Conservation (phyloP, 305 asterid species). For the Fraxinus platypoda region DNA sequence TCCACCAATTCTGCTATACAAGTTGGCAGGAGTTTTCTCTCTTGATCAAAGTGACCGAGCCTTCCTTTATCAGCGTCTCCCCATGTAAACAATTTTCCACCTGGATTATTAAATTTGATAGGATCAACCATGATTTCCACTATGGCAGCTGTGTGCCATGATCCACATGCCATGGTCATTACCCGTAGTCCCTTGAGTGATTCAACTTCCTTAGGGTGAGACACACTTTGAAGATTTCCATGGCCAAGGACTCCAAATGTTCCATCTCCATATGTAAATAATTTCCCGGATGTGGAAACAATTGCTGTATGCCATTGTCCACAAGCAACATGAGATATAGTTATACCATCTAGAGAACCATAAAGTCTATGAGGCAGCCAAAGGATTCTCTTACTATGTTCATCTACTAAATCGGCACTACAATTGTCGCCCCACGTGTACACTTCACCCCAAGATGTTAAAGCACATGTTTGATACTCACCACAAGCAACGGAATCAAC, state of each 20-base stretch:
- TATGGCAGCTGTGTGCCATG: conserved; percentile 57
- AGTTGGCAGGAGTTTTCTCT: conserved; percentile 37
- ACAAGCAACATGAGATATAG: conserved; percentile 38
- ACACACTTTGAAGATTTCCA: conserved; percentile 36
- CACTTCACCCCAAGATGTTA: conserved; percentile 44
- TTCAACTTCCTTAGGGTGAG: conserved; percentile 47
- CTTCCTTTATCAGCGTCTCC: conserved; percentile 53
- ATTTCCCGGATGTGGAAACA: conserved; percentile 38
- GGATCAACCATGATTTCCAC: conserved; percentile 36
- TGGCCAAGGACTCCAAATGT: conserved; percentile 60
- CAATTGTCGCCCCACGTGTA: conserved; percentile 46
- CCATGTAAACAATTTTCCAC: conserved; percentile 52
- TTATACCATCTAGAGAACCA: conserved; percentile 36
- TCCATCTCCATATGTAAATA: conserved; percentile 51
- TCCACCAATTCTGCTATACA: conserved; percentile 42
- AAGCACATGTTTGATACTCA: conserved; percentile 46
- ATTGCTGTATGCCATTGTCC: conserved; percentile 54
- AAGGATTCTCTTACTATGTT: conserved; percentile 26
- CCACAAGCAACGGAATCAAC: conserved; percentile 39
- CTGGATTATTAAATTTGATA: conserved; percentile 21
- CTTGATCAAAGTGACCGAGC: conserved; percentile 47
- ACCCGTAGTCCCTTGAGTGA: conserved; percentile 39
- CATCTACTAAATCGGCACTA: conserved; percentile 26
- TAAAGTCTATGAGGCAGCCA: conserved; percentile 45
- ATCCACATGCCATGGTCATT: conserved; percentile 43